phyloP scores from a whole-genome alignment of 805 yeast genomes.

The Hanseniaspora vineae region DNA sequence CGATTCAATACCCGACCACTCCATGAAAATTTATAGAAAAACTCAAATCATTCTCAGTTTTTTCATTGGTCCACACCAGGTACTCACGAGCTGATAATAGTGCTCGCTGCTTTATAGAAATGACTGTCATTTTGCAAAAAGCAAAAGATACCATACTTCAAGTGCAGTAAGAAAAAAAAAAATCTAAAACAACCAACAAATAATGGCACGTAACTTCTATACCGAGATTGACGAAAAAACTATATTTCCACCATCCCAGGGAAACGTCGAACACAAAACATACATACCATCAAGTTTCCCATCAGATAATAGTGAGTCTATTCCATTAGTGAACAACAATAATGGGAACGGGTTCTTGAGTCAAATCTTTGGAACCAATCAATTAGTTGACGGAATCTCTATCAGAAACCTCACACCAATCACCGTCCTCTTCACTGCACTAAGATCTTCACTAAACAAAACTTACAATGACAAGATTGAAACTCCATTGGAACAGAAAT shows the following conservation, averaged over 20 bases:
- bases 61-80: no score
- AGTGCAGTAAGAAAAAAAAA: not conserved
- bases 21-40: no score
- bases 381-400: conserved; percentile 18
- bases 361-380: conserved; percentile 12
- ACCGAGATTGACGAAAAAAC: not conserved
- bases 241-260: not conserved
- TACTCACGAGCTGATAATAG: no score
- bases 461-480: not conserved
- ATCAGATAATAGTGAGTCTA: not conserved
- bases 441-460: not conserved
- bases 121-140: no score
- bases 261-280: not conserved
- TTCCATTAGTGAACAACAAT: no score
- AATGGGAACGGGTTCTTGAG: not conserved
- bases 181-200: not conserved
- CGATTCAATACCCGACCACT: no score
- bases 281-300: not conserved
- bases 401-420: conserved; percentile 16
- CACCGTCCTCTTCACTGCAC: conserved; percentile 6
- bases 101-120: no score
- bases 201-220: not conserved
- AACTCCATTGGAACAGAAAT: not conserved
- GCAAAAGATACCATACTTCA: no score
- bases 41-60: no score